Evolutionary conservation across 2,329 filamentous ascomycete species (phyloP).

Genomic region (Monilinia fructicola): DNA sequence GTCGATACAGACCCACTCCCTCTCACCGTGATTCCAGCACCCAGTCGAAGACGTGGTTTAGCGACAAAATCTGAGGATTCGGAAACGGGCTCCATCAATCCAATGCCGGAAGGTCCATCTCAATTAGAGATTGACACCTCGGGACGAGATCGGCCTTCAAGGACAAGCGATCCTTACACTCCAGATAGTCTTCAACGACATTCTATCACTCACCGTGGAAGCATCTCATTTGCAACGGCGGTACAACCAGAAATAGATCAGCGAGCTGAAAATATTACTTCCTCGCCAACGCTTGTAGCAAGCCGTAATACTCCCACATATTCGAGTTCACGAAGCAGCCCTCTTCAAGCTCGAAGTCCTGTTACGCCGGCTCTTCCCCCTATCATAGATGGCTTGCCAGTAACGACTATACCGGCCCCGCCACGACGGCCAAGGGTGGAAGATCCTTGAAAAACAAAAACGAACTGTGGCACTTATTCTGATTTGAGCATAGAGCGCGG

Average conservation of each 20-base stretch:
- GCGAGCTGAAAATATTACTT: constrained; percentile 3
- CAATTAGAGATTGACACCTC: constrained; percentile 15
- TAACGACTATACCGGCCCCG: constrained; percentile 38
- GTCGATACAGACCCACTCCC: constrained; percentile 57
- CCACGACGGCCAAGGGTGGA: constrained; percentile 30
- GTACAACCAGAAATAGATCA: constrained; percentile 27
- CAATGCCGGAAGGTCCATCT: background rate
- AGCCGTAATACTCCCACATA: constrained; percentile 2
- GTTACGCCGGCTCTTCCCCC: constrained; percentile 24
- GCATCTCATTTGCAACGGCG: constrained; percentile 35
- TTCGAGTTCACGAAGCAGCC: constrained; percentile 29
- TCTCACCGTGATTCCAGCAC: constrained; percentile 61
- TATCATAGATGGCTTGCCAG: constrained; percentile 30
- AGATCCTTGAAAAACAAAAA: background rate
- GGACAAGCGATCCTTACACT: constrained; percentile 36
- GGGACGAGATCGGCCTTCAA: constrained; percentile 17
- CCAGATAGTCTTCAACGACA: constrained; percentile 32
- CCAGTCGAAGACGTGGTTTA: constrained; percentile 56
- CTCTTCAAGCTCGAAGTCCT: constrained; percentile 25
- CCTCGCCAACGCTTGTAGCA: constrained; percentile 4
- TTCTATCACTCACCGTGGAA: constrained; percentile 36
- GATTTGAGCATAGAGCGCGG: constrained; percentile 25
- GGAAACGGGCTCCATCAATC: constrained; percentile 20
- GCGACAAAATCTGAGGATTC: constrained; percentile 56
- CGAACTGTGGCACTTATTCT: constrained; percentile 14